Evolutionary conservation across 495 filamentous ascomycete species (phyloP), one percentile per base, ranked within the genome.

Genomic region (Trichoderma orchidacearum): DNA sequence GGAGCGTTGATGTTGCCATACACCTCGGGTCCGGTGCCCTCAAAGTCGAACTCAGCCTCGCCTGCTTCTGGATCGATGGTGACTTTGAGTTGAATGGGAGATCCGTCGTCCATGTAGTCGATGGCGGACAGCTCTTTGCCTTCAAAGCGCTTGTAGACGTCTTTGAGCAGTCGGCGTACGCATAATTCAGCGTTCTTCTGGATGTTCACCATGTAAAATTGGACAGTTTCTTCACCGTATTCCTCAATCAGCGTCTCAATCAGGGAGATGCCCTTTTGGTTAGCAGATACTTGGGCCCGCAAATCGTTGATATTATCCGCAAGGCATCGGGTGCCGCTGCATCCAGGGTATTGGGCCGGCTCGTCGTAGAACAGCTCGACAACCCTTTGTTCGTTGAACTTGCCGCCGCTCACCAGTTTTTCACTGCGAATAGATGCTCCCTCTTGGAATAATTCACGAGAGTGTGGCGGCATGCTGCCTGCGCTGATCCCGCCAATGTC

Each of bases 401-500:
- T 75, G 18, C 93, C 93, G 61, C 94, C 84, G 51, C 82, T 91
- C 48, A 98, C 92, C 2, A 98, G 78, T 70, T 95, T 96, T 66
- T 96, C 94, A 9, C 85, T 85, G 68, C 93, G 90, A 61, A 98
- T 95, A 9, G 90, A 81, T 0, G 94, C 92, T 8, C 93, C 93
- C 71, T 98, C 93, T 68, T 98, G 92, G 73, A 77, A 96, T 0
- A 98, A 79, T 63, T 96, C 93, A 5, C 86, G 82, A 3, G 91
- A 96, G 59, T 95, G 86, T 1, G 93, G 93, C 1, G 93, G 93
- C 93, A 98, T 98, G 34, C 88, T 94, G 8, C 93, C 93, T 0
- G 93, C 92, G 4, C 95, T 80, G 55, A 96, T 96, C 29, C 93
- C 93, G 13, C 93, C 93, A 61, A 98, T 97, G 67, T 98, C 93